Conservation (phyloP, 2,329 filamentous ascomycete species). For the Leptographium wingfieldii region DNA sequence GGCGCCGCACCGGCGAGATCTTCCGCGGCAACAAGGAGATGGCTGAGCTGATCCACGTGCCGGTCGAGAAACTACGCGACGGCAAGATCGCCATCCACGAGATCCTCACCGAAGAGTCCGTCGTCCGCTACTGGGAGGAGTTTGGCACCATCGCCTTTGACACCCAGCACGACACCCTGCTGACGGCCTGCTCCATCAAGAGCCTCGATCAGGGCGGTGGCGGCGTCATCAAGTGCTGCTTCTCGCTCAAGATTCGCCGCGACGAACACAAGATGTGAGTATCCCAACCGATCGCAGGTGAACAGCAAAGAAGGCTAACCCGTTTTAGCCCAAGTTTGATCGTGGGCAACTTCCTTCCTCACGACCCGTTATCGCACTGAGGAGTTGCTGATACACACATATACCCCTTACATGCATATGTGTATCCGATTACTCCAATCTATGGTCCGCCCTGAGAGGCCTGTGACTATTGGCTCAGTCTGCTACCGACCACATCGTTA, state of each 20-base stretch:
- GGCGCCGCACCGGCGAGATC: constrained; percentile 92
- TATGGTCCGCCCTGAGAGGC: background rate
- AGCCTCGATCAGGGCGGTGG: constrained; percentile 55
- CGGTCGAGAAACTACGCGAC: constrained; percentile 79
- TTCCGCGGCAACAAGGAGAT: constrained; percentile 97
- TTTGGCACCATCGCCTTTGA: constrained; percentile 98
- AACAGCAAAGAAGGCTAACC: constrained; percentile 7
- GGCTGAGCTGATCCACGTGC: constrained; percentile 89
- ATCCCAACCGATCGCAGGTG: background rate
- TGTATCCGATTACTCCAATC: background rate
- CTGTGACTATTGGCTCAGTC: too few relatives aligned
- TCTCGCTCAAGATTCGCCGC: constrained; percentile 90
- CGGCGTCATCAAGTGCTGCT: constrained; percentile 78
- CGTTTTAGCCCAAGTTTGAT: constrained; percentile 70
- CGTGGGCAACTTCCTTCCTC: constrained; percentile 90
- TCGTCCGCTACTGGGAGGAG: constrained; percentile 98
- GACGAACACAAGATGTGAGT: constrained; percentile 93
- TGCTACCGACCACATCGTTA: too few relatives aligned
- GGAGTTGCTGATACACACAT: background rate
- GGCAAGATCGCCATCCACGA: constrained; percentile 92
- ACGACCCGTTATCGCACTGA: constrained; percentile 39
- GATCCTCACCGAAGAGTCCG: constrained; percentile 85
- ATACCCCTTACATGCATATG: background rate
- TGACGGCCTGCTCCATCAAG: constrained; percentile 87
- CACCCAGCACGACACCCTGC: constrained; percentile 79